Conservation (phyloP, 1,139 yeast species). For the Lodderomyces orthopsilosis region DNA sequence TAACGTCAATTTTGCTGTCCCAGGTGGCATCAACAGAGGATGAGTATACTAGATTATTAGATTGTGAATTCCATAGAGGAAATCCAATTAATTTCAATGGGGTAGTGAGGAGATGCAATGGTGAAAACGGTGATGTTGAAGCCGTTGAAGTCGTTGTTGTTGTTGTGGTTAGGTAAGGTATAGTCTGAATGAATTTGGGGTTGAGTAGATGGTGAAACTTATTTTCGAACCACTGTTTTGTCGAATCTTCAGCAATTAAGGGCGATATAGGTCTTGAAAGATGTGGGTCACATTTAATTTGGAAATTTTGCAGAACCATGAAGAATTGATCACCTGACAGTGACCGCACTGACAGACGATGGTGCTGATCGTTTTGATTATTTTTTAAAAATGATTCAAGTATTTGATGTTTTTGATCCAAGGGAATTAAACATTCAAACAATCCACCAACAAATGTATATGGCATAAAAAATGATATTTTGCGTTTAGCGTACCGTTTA, state of each 20-base stretch:
- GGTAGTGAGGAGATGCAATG: neutral
- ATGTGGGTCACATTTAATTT: constrained; percentile 34
- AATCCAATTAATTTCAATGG: neutral
- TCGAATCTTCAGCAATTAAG: constrained; percentile 55
- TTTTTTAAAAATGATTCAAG: constrained; percentile 9
- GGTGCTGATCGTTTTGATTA: constrained; percentile 1
- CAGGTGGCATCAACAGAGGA: constrained; percentile 32
- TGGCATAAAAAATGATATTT: constrained; percentile 53
- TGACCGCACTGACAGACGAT: constrained; percentile 7
- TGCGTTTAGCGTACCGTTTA: constrained; percentile 53
- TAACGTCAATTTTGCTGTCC: constrained; percentile 48
- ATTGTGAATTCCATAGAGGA: neutral
- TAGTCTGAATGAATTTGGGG: constrained; percentile 40
- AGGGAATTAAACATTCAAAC: constrained; percentile 48
- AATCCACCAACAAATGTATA: constrained; percentile 65
- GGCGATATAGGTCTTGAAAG: constrained; percentile 53
- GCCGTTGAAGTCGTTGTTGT: constrained; percentile 17
- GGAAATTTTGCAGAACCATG: constrained; percentile 15
- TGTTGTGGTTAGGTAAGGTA: constrained; percentile 61
- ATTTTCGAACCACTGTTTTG: constrained; percentile 46
- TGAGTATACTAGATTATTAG: constrained; percentile 20
- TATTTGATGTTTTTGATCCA: constrained; percentile 19
- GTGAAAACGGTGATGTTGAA: neutral
- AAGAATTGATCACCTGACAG: constrained; percentile 16
- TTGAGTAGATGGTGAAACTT: constrained; percentile 20